Percentiles rank a stretch among this genome's conserved stretches.
phyloP scores from a whole-genome alignment of 2,329 filamentous ascomycete species.

The Epichloe bromicola region DNA sequence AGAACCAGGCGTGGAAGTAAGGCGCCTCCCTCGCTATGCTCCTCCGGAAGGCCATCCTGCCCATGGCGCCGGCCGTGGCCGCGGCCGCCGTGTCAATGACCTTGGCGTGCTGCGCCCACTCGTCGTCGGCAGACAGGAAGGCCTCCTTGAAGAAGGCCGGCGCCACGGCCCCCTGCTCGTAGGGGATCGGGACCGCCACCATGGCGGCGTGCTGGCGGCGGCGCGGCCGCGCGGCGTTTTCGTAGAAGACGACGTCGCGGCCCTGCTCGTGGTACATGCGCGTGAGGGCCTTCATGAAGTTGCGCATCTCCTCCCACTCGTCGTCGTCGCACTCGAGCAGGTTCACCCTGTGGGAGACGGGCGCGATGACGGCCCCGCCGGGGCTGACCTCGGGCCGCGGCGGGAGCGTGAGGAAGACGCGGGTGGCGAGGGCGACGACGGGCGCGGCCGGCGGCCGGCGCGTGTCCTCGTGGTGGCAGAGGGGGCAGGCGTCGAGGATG shows the following conservation, averaged over 20 bases:
- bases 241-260: slow-evolving; percentile 90
- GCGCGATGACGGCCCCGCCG: slow-evolving; percentile 82
- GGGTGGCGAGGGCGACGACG: slow-evolving; percentile 71
- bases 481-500: slow-evolving; percentile 68
- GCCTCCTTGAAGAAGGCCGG: slow-evolving; percentile 94
- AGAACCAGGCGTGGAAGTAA: slow-evolving; percentile 97
- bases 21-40: slow-evolving; percentile 94
- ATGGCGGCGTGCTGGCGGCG: slow-evolving; percentile 75
- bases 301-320: slow-evolving; percentile 97
- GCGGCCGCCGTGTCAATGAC: slow-evolving; percentile 73
- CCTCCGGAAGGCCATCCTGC: slow-evolving; percentile 68
- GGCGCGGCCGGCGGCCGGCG: slow-evolving; percentile 67
- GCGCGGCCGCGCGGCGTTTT: slow-evolving; percentile 77
- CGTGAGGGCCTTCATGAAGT: slow-evolving; percentile 95
- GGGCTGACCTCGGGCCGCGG: slow-evolving; percentile 79
- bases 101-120: slow-evolving; percentile 93
- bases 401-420: slow-evolving; percentile 76
- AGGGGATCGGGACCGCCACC: slow-evolving; percentile 76
- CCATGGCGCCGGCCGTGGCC: slow-evolving; percentile 47
- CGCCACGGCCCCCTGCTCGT: slow-evolving; percentile 78
- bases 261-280: slow-evolving; percentile 91
- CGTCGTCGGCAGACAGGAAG: slow-evolving; percentile 74
- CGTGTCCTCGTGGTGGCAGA: slow-evolving; percentile 83
- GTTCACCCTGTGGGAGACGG: slow-evolving; percentile 75
- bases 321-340: slow-evolving; percentile 97